Percentiles rank a stretch among this genome's conserved stretches.
Evolutionary conservation across 1,284 basidiomycete species (phyloP).

Genomic region (Moesziomyces antarcticus): DNA sequence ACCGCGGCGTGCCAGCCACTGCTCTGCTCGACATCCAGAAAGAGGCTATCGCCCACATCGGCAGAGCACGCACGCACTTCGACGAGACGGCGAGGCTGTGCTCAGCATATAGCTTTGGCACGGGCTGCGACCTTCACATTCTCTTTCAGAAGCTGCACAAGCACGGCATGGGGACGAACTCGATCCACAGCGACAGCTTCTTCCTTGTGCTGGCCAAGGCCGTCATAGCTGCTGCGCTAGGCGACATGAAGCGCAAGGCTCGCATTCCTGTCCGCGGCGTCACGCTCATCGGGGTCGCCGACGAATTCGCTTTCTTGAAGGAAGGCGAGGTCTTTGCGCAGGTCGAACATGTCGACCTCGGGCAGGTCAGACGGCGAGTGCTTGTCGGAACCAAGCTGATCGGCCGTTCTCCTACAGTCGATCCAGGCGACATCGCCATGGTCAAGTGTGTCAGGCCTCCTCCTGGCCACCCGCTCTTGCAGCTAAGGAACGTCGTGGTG

Average conservation of each 20-base stretch:
- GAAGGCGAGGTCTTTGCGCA: slow-evolving; percentile 43
- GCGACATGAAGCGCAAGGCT: slow-evolving; percentile 48
- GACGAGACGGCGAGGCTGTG: slow-evolving; percentile 24
- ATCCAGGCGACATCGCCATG: slow-evolving; percentile 44
- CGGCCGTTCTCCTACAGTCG: slow-evolving; percentile 42
- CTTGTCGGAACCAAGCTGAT: slow-evolving; percentile 42
- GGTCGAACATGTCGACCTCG: slow-evolving; percentile 19
- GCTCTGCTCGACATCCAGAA: slow-evolving; percentile 23
- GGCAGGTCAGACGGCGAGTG: slow-evolving; percentile 12
- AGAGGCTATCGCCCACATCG: slow-evolving; percentile 26
- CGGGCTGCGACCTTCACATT: slow-evolving; percentile 17
- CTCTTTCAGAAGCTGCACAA: slow-evolving; percentile 30
- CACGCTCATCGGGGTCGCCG: slow-evolving; percentile 37
- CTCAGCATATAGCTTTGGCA: slow-evolving; percentile 29
- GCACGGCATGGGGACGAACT: slow-evolving; percentile 12
- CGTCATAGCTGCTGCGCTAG: slow-evolving; percentile 29
- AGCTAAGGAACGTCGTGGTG: slow-evolving; percentile 48
- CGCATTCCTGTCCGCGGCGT: slow-evolving; percentile 30
- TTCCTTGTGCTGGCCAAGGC: slow-evolving; percentile 20
- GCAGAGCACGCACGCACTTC: slow-evolving; percentile 19
- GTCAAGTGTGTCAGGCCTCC: slow-evolving; percentile 33
- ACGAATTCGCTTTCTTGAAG: slow-evolving; percentile 43
- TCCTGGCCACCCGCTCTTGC: slow-evolving; percentile 34
- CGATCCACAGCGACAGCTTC: slow-evolving; percentile 24
- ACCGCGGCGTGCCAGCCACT: slow-evolving; percentile 12